A percentile compares a stretch with the other conserved stretches of the same genome.
Conservation (phyloP, 192 early-diverging fungal genomes). For the Coemansia furcata region DNA sequence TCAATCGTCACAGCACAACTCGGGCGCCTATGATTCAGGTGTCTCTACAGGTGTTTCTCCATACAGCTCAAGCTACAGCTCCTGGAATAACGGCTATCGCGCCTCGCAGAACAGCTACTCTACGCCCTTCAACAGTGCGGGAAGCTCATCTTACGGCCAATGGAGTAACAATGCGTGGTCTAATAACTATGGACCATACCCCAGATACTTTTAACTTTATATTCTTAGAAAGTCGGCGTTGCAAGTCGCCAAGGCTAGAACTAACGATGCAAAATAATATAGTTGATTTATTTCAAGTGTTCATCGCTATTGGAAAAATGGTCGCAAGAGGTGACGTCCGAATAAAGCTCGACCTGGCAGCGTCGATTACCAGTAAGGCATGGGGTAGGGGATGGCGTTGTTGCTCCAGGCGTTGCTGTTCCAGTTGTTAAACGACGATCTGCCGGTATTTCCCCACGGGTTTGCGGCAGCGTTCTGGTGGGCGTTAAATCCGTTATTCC, state of each 20-base stretch:
- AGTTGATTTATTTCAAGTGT: neutral
- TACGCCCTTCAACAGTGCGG: constrained; percentile 17
- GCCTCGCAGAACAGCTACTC: constrained; percentile 16
- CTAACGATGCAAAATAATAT: neutral
- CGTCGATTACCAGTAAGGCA: constrained; percentile 33
- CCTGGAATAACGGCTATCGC: constrained; percentile 28
- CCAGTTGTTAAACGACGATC: constrained; percentile 54
- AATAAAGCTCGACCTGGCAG: neutral
- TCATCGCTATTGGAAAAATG: neutral
- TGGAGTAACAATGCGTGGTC: constrained; percentile 42
- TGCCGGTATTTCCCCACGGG: constrained; percentile 46
- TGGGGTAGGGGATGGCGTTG: constrained; percentile 29
- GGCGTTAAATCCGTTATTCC: constrained; percentile 50
- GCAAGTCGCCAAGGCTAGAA: neutral
- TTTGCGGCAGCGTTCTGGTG: constrained; percentile 42
- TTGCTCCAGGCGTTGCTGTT: constrained; percentile 55
- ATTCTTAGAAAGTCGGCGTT: neutral
- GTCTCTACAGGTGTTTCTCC: constrained; percentile 15
- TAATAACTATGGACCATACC: constrained; percentile 13
- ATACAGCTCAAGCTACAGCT: constrained; percentile 20
- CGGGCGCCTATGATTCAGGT: constrained; percentile 33
- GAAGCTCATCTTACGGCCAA: constrained; percentile 23
- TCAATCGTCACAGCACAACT: constrained; percentile 28
- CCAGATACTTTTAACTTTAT: constrained; percentile 13
- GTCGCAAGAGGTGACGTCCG: neutral